Base-by-base conservation (phyloP, 768 basidiomycete species). In the Tephrocybe sp. region DNA sequence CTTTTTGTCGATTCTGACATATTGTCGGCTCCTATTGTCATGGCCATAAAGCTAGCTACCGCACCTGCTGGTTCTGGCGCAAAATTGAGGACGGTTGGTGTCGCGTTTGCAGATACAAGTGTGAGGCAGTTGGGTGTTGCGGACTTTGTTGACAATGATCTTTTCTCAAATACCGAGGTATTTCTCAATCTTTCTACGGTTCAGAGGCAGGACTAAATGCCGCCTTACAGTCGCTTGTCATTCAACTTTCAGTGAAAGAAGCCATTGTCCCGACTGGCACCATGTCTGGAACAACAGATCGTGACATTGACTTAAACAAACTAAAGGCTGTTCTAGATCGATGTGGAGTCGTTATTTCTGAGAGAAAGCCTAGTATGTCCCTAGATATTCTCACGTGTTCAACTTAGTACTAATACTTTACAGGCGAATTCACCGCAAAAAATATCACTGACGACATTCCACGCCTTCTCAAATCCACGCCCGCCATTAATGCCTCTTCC, bases 211-310 rank as follows among this genome's bases (percentile, higher is more conserved):
- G n/a, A 21, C 8, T 35, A 44, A 31, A 32, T 41, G 24, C n/a
- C 31, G 12, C 22, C 27, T 49, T 21, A 7, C 60, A 98, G 96
- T 93, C 93, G 1, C 79, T 98, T 27, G 72, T 98, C 28, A 98
- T 98, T 51, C 97, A 99, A 64, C 80, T 98, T 2, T 94, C 92
- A 0, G 91, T 93, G n/a, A 98, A 98, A 64, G 97, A 99, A 67
- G 93, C 92, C 3, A 78, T 98, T 46, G 73, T 98, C 34, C 76
- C 88, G 1, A 82, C 82, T 0, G 87, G 87, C n/a, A 87, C 89
- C 5, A 70, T 72, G 0, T 77, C 82, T 31, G 88, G 87, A 0
- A 83, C 72, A 2, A 87, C 87, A 0, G 87, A 90, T 62, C 81
- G 87, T 21, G 93, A 98, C 60, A 74, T 94, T 47, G 96, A 98